Evolutionary conservation across 2,329 filamentous ascomycete genomes (phyloP), one percentile per base, ranked within the genome.

Genomic region (Geosmithia putterillii): DNA sequence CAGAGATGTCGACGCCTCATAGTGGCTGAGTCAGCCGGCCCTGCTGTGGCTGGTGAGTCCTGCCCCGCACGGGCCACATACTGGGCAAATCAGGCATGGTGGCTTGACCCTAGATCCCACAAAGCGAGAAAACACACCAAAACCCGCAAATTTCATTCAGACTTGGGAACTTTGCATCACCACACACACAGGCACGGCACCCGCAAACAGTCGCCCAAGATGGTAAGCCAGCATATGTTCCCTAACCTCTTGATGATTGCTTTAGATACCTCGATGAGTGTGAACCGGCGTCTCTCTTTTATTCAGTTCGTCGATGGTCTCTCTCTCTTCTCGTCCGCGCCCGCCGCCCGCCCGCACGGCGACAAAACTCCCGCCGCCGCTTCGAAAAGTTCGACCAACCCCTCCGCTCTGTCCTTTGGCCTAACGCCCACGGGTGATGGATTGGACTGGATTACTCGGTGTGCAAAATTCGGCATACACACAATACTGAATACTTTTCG

Each of bases 181-280:
- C 62, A 63, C 60, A 61, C 56, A 59, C 57, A 59, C 42, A 58
- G 52, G 51, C 56, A 65, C 62, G 62, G 60, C 61, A 63, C 57
- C 48, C 60, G 51, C 59, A 62, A 56, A 63, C 55, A 57, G 63
- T 65, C 65, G 67, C 63, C 28, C 66, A 70, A 69, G 62, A 70
- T 70, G 67, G 67, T 65, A 64, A 48, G 63, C 63, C 52, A 25
- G 40, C 28, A 39, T 39, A n/a, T 19, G 6, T 5, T 14, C 17
- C 18, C 17, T 2, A 3, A 8, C 37, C 18, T 19, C 37, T 20
- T 21, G 6, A 9, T 32, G 10, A 32, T 9, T 32, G 4, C 28
- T 32, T 12, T 32, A 14, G 28, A 32, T 32, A 14, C 28, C 28
- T 32, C 28, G 28, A 32, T 32, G 6, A 32, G 28, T 12, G n/a